phyloP scores from a whole-genome alignment of 345 rosid species.

The Aurinia saxatilis region DNA sequence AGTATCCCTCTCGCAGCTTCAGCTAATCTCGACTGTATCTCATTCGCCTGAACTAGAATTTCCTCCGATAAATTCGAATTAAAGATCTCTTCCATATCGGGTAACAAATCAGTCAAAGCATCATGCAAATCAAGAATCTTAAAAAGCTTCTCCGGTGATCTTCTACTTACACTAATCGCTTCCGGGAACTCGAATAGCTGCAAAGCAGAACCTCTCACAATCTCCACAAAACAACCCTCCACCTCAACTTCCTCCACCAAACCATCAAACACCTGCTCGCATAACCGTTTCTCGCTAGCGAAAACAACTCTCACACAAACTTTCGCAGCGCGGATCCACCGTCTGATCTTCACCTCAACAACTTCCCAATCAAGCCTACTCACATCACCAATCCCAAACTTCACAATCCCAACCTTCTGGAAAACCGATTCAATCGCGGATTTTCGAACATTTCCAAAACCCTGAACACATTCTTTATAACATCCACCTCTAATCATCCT shows the following conservation, averaged over 20 bases:
- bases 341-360: conserved; percentile 67
- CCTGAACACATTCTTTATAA: conserved; percentile 32
- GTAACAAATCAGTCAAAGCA: conserved; percentile 61
- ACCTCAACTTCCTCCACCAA: conserved; percentile 22
- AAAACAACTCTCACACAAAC: conserved; percentile 67
- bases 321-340: conserved; percentile 90
- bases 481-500: conserved; percentile 28
- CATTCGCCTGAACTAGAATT: conserved; percentile 71
- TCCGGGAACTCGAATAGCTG: conserved; percentile 86
- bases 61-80: conserved; percentile 46
- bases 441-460: conserved; percentile 71
- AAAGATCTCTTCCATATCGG: conserved; percentile 78
- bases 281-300: conserved; percentile 78
- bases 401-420: conserved; percentile 67
- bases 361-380: conserved; percentile 80
- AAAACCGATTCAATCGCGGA: conserved; percentile 69
- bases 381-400: conserved; percentile 79
- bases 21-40: conserved; percentile 75
- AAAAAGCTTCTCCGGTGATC: conserved; percentile 91
- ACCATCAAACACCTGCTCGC: conserved; percentile 63
- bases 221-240: conserved; percentile 85
- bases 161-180: conserved; percentile 84
- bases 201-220: conserved; percentile 72
- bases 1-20: conserved; percentile 89
- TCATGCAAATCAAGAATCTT: conserved; percentile 91